A percentile compares a stretch with the other conserved stretches of the same genome.
phyloP scores from a whole-genome alignment of 129 eudicot species.

The Chrysanthemum lavandulifolium region DNA sequence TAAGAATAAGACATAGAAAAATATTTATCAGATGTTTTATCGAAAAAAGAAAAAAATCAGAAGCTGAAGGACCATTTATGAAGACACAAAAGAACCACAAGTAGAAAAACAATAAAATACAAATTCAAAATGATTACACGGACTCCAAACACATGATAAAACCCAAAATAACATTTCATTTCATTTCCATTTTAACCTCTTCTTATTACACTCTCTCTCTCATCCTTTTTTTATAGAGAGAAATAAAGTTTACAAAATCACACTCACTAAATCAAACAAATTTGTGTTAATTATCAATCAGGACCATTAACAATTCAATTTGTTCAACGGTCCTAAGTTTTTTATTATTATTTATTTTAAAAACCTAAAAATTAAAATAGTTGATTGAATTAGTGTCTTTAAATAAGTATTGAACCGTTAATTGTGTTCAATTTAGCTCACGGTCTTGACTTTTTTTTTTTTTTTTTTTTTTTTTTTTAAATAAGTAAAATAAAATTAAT shows the following conservation, averaged over 20 bases:
- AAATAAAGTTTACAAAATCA: not conserved
- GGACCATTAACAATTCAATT: slow-evolving; percentile 20
- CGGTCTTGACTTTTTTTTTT: no score
- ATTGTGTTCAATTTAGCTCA: no score
- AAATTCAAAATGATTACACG: slow-evolving; percentile 11
- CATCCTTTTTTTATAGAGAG: slow-evolving; percentile 20
- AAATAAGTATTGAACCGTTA: no score
- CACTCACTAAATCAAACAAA: no score
- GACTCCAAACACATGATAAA: slow-evolving; percentile 33
- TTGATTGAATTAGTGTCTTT: not conserved
- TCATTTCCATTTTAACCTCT: not conserved
- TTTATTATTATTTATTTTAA: not conserved
- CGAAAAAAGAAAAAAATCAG: no score
- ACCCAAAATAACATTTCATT: slow-evolving; percentile 14
- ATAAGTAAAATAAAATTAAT: no score
- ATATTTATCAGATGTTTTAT: no score
- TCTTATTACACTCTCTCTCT: slow-evolving; percentile 13
- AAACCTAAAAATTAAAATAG: not conserved
- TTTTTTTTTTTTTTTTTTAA: no score
- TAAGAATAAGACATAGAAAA: no score
- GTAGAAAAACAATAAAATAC: not conserved
- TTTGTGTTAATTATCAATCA: slow-evolving; percentile 12
- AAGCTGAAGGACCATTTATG: no score
- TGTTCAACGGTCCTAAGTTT: slow-evolving; percentile 14
- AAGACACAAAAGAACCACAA: not conserved